A percentile compares a stretch with the other conserved stretches of the same genome.
Conservation (phyloP, 1,284 basidiomycete species). For the Rhodotorula sp. region DNA sequence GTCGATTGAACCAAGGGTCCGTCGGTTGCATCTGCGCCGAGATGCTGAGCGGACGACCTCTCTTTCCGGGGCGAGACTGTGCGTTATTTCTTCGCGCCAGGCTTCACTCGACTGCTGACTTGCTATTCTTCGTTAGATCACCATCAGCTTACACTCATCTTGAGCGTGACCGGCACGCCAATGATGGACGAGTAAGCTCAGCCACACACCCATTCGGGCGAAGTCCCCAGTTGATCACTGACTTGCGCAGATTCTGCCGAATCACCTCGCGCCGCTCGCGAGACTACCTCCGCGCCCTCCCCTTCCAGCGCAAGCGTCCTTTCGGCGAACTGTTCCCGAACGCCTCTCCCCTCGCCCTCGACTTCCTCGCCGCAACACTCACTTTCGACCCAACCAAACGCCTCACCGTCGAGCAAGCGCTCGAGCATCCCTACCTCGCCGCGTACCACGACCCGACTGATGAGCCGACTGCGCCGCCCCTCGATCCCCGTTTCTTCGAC, state of each 20-base stretch:
- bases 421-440: conserved; percentile 62
- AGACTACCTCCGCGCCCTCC: conserved; percentile 81
- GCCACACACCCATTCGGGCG: too few species aligned
- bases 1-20: conserved; percentile 61
- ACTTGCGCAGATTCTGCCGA: conserved; percentile 62
- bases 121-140: conserved; percentile 53
- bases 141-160: conserved; percentile 84
- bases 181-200: conserved; percentile 66
- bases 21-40: conserved; percentile 96
- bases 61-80: conserved; percentile 93
- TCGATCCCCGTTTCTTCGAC: conserved; percentile 88
- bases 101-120: background rate
- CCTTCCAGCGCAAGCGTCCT: conserved; percentile 74
- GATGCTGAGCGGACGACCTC: conserved; percentile 88
- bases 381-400: conserved; percentile 84
- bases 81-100: conserved; percentile 14
- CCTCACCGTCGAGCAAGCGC: conserved; percentile 84
- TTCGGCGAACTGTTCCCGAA: conserved; percentile 82
- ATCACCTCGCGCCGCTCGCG: conserved; percentile 80
- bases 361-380: conserved; percentile 24
- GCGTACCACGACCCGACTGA: conserved; percentile 52
- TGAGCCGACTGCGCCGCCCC: conserved; percentile 84
- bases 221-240: background rate
- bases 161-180: conserved; percentile 90
- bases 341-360: conserved; percentile 68